Evolutionary conservation across 139 green algal genomes (phyloP).

Genomic region (Tetraselmis striata): DNA sequence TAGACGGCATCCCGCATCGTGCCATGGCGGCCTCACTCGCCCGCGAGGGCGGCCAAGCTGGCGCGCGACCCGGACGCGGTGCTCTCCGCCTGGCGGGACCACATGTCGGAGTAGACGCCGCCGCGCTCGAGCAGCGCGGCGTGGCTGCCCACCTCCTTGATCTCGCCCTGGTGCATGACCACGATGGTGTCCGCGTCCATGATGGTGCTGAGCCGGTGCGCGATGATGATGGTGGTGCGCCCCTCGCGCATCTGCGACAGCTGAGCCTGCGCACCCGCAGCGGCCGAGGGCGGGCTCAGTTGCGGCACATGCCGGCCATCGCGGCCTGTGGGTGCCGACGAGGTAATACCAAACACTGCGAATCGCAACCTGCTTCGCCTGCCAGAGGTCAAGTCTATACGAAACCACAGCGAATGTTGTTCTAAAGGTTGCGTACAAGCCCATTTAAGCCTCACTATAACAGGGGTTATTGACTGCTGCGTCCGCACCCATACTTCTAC

Average conservation of each 20-base stretch:
- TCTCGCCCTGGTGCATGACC: conserved; percentile 46
- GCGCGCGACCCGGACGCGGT: not conserved
- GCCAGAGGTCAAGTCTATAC: too few species aligned
- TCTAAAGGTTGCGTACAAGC: too few species aligned
- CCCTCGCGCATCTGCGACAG: conserved; percentile 5
- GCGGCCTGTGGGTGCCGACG: too few species aligned
- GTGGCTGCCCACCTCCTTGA: conserved; percentile 72
- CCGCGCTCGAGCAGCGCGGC: conserved; percentile 53
- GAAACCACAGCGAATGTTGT: not conserved
- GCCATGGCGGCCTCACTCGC: too few species aligned
- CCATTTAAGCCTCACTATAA: too few species aligned
- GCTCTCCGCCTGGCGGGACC: conserved; percentile 55
- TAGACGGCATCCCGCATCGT: too few species aligned
- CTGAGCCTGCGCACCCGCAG: conserved; percentile 31
- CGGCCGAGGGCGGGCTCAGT: conserved; percentile 23
- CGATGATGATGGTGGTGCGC: conserved; percentile 74
- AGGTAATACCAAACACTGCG: too few species aligned
- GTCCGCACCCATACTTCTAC: too few species aligned
- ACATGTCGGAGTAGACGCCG: conserved; percentile 69
- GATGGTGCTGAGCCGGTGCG: conserved; percentile 78
- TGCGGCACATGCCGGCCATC: conserved; percentile 4
- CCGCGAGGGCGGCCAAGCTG: too few species aligned
- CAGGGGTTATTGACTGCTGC: too few species aligned
- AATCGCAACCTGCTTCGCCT: too few species aligned
- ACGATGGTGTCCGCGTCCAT: conserved; percentile 78